These are phyloP conservation scores for Tetrahymena borealis DNA, from an alignment of 73 alveolate species.

Conservation along the genomic window DNA sequence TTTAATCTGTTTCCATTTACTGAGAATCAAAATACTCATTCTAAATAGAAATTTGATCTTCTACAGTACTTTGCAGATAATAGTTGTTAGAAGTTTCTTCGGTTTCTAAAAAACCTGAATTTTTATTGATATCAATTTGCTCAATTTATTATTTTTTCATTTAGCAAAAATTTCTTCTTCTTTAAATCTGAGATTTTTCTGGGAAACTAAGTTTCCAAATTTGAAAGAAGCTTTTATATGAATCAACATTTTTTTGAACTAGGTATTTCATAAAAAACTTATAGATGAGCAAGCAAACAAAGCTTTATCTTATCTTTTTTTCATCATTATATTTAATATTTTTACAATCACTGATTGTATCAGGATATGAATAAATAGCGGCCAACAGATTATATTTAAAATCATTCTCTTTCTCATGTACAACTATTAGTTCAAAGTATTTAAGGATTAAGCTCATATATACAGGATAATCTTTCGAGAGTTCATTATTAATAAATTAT, in stretches of 20 bases:
- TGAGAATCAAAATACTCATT: too few relatives aligned
- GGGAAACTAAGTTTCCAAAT: neutral
- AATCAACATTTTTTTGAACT: neutral
- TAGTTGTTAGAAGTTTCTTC: too few relatives aligned
- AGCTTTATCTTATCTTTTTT: neutral
- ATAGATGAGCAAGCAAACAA: neutral
- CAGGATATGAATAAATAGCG: neutral
- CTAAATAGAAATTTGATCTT: too few relatives aligned
- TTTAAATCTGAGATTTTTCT: neutral
- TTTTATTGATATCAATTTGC: neutral
- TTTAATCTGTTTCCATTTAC: too few relatives aligned
- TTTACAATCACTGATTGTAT: neutral
- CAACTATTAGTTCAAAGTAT: neutral
- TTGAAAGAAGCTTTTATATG: neutral
- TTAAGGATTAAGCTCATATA: neutral
- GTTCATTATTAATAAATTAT: neutral
- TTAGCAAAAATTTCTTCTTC: neutral
- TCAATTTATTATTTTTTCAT: neutral
- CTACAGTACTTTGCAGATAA: too few relatives aligned
- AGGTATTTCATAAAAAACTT: neutral
- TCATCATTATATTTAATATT: neutral
- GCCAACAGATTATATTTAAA: neutral
- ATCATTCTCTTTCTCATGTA: neutral
- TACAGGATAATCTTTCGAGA: neutral
- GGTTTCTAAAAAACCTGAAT: neutral